These are phyloP conservation scores for Wolfiporia cocos DNA, from an alignment of 1,284 basidiomycete species.

Conservation along the genomic window DNA sequence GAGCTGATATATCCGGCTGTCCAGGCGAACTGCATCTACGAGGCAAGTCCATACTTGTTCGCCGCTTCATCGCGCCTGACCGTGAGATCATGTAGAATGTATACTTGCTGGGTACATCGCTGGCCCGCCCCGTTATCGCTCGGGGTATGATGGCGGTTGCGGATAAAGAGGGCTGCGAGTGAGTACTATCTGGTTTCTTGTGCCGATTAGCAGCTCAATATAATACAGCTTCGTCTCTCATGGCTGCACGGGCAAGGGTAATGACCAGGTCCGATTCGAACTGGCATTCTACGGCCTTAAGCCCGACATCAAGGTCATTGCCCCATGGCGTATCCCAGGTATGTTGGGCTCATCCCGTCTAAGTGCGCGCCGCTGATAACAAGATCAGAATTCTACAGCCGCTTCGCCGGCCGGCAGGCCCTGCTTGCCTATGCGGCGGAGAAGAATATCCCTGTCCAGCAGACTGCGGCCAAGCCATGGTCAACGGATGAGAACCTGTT, in stretches of 20 bases:
- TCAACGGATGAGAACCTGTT: conserved; percentile 99
- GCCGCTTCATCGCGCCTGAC: conserved; percentile 2
- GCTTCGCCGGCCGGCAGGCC: conserved; percentile 92
- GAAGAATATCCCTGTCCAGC: conserved; percentile 89
- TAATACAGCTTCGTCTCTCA: conserved; percentile 85
- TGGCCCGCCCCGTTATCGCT: conserved; percentile 97
- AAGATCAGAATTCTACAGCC: conserved; percentile 86
- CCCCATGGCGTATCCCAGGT: conserved; percentile 96
- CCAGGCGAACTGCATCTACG: conserved; percentile 99
- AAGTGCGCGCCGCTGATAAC: neutral
- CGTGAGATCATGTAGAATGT: conserved; percentile 59
- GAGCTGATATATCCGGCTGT: conserved; percentile 98
- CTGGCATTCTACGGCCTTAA: conserved; percentile 98
- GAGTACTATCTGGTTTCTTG: conserved; percentile 24
- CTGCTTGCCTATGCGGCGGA: conserved; percentile 88
- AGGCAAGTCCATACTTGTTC: conserved; percentile 40
- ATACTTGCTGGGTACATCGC: conserved; percentile 96
- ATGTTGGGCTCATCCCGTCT: conserved; percentile 13
- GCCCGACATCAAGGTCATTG: conserved; percentile 98
- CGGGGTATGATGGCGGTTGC: conserved; percentile 98
- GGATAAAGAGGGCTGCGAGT: conserved; percentile 90
- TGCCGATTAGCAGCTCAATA: conserved; percentile 2
- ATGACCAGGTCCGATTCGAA: conserved; percentile 99
- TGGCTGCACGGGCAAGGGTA: conserved; percentile 99
- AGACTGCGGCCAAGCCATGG: conserved; percentile 98